These are phyloP conservation scores for Solanum chilense DNA, from an alignment of 257 asterid genomes.

Conservation along the genomic window DNA sequence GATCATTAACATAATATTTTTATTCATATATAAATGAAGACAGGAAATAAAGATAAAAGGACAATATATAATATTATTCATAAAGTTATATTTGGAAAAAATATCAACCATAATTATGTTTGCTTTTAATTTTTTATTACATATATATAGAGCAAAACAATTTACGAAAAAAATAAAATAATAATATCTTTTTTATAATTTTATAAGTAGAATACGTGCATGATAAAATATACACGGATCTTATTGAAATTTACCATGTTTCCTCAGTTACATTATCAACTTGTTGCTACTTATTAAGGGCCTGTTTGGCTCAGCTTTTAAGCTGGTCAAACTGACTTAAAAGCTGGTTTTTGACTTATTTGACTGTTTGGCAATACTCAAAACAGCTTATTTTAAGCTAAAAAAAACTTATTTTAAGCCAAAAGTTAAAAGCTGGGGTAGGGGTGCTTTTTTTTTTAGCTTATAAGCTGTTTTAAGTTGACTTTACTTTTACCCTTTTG, in stretches of 20 bases:
- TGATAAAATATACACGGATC: background rate
- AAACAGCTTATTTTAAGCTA: no score
- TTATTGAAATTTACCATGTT: background rate
- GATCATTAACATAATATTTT: background rate
- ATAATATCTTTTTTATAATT: background rate
- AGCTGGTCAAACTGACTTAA: no score
- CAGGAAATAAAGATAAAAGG: background rate
- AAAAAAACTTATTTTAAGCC: no score
- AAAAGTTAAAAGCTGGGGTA: no score
- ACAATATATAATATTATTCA: background rate
- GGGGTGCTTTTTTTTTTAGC: no score
- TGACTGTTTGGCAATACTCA: no score
- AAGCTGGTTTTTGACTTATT: no score
- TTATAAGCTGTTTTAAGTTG: no score
- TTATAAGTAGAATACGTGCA: background rate
- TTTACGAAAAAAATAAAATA: background rate
- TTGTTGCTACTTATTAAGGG: background rate
- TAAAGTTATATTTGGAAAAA: background rate
- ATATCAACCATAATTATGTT: background rate
- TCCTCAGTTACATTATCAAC: background rate
- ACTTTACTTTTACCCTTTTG: no score
- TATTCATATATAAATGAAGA: background rate
- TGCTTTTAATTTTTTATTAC: background rate
- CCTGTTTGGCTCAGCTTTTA: no score
- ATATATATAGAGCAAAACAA: background rate